These are phyloP conservation scores for Ganoderma sp. DNA, from an alignment of 1,284 basidiomycete species.

Conservation along the genomic window DNA sequence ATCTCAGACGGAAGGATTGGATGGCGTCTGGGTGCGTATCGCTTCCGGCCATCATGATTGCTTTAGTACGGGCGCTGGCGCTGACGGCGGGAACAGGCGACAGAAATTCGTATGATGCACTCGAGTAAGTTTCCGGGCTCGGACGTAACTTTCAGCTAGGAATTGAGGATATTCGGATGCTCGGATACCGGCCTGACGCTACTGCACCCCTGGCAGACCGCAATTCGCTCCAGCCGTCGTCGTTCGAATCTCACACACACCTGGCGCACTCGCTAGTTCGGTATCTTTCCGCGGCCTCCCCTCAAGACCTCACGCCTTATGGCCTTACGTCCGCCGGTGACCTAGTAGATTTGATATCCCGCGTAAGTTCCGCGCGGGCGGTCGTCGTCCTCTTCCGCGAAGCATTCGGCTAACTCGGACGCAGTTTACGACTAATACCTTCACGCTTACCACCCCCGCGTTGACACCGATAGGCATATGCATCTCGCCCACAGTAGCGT, in stretches of 20 bases:
- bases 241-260: slow-evolving; percentile 64
- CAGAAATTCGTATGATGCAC: slow-evolving; percentile 72
- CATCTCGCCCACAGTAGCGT: slow-evolving; percentile 78
- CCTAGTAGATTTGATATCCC: slow-evolving; percentile 74
- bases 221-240: slow-evolving; percentile 51
- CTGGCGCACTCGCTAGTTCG: slow-evolving; percentile 74
- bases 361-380: slow-evolving; percentile 47
- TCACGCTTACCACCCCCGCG: slow-evolving; percentile 80
- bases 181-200: slow-evolving; percentile 1
- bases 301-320: slow-evolving; percentile 61
- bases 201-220: slow-evolving; percentile 48
- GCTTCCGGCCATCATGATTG: slow-evolving; percentile 7
- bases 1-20: slow-evolving; percentile 58
- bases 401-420: slow-evolving; percentile 13
- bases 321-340: slow-evolving; percentile 63
- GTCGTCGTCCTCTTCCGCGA: background rate
- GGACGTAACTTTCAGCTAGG: background rate
- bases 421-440: slow-evolving; percentile 88
- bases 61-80: slow-evolving; percentile 11
- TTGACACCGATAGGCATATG: slow-evolving; percentile 82
- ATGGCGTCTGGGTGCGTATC: slow-evolving; percentile 64
- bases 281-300: slow-evolving; percentile 64
- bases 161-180: background rate
- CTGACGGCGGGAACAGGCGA: slow-evolving; percentile 52
- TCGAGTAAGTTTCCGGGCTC: slow-evolving; percentile 61